Percentiles rank a stretch among this genome's conserved stretches.
These are phyloP conservation scores for Arthrobotrys conoides DNA, from an alignment of 2,329 filamentous ascomycete genomes.

Conservation along the genomic window DNA sequence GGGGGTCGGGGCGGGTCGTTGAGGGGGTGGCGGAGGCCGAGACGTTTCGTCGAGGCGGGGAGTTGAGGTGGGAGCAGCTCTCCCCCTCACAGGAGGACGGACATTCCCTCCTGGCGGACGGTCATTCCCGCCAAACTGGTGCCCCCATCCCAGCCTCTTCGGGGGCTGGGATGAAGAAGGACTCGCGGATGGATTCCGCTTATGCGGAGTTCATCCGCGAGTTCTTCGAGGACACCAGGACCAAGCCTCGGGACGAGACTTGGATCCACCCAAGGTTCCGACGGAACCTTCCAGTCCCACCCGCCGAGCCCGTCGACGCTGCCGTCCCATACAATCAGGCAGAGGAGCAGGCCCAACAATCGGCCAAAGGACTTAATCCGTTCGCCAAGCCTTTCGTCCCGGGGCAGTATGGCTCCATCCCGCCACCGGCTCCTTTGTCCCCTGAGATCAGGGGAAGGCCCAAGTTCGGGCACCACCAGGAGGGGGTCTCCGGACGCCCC, in stretches of 20 bases:
- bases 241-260: slow-evolving; percentile 11
- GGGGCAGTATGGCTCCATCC: background rate
- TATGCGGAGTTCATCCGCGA: background rate
- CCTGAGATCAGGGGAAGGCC: background rate
- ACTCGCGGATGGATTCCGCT: background rate
- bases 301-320: background rate
- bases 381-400: slow-evolving; percentile 11
- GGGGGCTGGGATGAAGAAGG: background rate
- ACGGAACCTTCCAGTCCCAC: background rate
- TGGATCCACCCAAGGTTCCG: background rate
- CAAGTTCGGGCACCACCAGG: background rate
- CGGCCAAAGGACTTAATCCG: background rate
- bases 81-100: background rate
- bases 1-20: background rate
- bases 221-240: slow-evolving; percentile 12
- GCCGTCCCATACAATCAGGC: background rate
- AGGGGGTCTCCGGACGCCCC: background rate
- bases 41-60: slow-evolving; percentile 1
- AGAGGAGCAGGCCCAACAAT: background rate
- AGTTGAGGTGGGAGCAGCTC: slow-evolving; percentile 10
- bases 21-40: slow-evolving; percentile 5
- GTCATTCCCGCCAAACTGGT: background rate
- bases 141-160: background rate
- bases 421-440: background rate
- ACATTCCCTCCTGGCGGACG: too few species aligned